phyloP scores from a whole-genome alignment of 1,139 yeast species.

The Taphrina flavorubra region DNA sequence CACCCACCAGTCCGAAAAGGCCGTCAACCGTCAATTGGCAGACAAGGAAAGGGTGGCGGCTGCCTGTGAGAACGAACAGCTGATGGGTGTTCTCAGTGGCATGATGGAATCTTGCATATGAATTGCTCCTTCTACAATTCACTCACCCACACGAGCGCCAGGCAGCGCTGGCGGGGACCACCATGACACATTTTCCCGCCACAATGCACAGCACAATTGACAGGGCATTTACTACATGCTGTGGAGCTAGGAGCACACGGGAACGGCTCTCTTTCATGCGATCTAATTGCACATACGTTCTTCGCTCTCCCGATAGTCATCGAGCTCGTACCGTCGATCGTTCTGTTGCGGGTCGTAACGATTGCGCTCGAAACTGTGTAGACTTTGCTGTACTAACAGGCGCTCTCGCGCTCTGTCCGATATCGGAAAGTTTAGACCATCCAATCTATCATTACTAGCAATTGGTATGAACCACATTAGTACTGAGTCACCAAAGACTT shows the following conservation, averaged over 20 bases:
- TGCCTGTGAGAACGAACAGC: constrained; percentile 95
- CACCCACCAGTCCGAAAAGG: constrained; percentile 92
- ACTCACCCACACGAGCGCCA: no score
- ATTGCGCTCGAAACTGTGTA: constrained; percentile 25
- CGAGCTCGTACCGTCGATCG: constrained; percentile 16
- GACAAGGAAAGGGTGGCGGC: constrained; percentile 99
- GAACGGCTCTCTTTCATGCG: not conserved
- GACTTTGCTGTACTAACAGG: constrained; percentile 17
- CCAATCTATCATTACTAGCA: not conserved
- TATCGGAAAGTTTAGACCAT: constrained; percentile 23
- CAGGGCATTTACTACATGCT: no score
- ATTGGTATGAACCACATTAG: constrained; percentile 77
- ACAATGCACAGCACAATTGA: no score
- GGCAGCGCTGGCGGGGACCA: no score
- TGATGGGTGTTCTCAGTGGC: constrained; percentile 82
- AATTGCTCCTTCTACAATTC: not conserved
- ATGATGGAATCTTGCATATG: constrained; percentile 78
- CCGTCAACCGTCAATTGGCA: constrained; percentile 93
- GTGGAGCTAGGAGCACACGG: not conserved
- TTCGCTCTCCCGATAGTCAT: constrained; percentile 14
- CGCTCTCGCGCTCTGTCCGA: constrained; percentile 30
- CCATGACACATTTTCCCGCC: no score
- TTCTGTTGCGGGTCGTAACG: not conserved
- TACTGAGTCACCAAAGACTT: constrained; percentile 73
- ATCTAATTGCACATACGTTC: not conserved